A percentile compares a stretch with the other conserved stretches of the same genome.
Evolutionary conservation across 495 filamentous ascomycete genomes (phyloP).

Genomic region (Ramalina intermedia): DNA sequence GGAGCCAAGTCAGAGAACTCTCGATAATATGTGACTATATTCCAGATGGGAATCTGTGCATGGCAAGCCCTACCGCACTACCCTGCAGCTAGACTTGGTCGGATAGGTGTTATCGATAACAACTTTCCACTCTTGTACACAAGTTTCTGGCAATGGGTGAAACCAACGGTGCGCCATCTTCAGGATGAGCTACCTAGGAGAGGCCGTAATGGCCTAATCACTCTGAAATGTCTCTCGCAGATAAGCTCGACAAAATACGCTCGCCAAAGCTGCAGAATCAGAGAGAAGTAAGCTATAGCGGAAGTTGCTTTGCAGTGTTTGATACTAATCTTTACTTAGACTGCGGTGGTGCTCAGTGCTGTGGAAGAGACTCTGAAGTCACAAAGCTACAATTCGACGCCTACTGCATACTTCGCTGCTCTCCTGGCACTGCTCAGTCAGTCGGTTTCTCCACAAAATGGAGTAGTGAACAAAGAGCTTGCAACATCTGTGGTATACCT

Average conservation of each 20-base stretch:
- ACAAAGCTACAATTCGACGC: conserved; percentile 63
- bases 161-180: no score
- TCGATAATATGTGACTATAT: no score
- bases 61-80: no score
- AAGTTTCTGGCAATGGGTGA: no score
- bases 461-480: conserved; percentile 66
- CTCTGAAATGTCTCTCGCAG: conserved; percentile 52
- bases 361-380: conserved; percentile 85
- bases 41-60: no score
- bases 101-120: no score
- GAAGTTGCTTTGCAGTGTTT: background rate
- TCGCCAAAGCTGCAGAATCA: conserved; percentile 84
- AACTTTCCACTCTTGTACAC: no score
- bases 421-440: conserved; percentile 79
- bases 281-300: conserved; percentile 10
- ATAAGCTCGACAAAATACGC: conserved; percentile 91
- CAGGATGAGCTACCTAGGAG: no score
- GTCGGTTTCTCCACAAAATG: conserved; percentile 44
- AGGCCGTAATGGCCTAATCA: no score
- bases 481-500: conserved; percentile 86
- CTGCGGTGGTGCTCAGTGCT: conserved; percentile 71
- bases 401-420: conserved; percentile 92
- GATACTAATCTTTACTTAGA: conserved; percentile 36
- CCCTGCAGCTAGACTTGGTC: no score
- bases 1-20: no score